Percentiles rank a stretch among this genome's conserved stretches.
These are phyloP conservation scores for Beauveria asiatica DNA, from an alignment of 2,329 filamentous ascomycete genomes.

Conservation along the genomic window DNA sequence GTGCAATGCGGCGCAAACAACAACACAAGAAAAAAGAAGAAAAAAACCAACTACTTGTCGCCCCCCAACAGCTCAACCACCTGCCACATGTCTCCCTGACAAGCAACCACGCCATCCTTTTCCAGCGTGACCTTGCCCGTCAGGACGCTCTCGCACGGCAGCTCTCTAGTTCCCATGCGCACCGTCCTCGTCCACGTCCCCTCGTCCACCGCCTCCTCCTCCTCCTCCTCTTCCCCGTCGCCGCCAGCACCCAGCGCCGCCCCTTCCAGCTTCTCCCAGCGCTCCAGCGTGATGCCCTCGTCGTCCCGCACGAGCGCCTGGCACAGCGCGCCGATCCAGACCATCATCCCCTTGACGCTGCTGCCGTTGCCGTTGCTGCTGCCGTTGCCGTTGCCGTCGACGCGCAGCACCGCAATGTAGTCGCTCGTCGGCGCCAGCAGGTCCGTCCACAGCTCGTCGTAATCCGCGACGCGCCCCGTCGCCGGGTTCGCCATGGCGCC, in stretches of 20 bases:
- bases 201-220: neutral
- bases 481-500: conserved; percentile 52
- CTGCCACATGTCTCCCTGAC: conserved; percentile 23
- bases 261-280: conserved; percentile 39
- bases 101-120: conserved; percentile 16
- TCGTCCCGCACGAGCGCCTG: conserved; percentile 47
- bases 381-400: conserved; percentile 23
- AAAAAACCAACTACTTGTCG: no score
- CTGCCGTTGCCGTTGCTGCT: conserved; percentile 10
- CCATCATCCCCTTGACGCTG: conserved; percentile 37
- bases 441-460: conserved; percentile 61
- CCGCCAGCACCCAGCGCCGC: neutral
- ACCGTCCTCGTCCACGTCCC: conserved; percentile 28
- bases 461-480: conserved; percentile 40
- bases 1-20: neutral
- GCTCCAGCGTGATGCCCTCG: conserved; percentile 37
- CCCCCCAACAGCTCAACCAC: conserved; percentile 22
- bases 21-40: neutral
- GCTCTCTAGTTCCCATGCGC: conserved; percentile 23
- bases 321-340: conserved; percentile 44
- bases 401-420: conserved; percentile 32
- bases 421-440: conserved; percentile 22
- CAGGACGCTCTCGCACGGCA: conserved; percentile 27
- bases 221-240: neutral
- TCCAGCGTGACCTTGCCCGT: conserved; percentile 12